Evolutionary conservation across 2,329 filamentous ascomycete genomes (phyloP), one percentile per base, ranked within the genome.

Genomic region (Corynespora cassiicola): DNA sequence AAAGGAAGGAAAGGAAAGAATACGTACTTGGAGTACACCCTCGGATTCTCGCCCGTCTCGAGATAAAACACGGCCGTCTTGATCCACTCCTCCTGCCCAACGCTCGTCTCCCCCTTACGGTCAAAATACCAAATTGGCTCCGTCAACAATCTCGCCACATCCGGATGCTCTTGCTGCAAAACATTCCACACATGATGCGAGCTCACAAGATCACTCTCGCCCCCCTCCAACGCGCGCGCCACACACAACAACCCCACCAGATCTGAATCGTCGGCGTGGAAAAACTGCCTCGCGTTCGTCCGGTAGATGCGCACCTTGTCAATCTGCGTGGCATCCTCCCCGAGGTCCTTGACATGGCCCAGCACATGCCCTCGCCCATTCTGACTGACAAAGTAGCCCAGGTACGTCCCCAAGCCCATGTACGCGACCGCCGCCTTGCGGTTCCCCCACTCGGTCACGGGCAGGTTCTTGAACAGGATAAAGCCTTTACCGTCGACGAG

Each of bases 111-210:
- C 8, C 90, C 90, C 74, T 95, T 95, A 37, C 90, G 85, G 69
- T 95, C 90, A 66, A 95, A 92, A 73, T 95, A 94, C 90, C 90
- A 95, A 49, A 90, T 82, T 1, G 90, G 89, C 63, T 85, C 72
- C 1, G 87, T 86, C 36, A 95, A 75, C 5, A 84, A 77, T 65
- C 87, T 82, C 1, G 88, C 85, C 2, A 95, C 85, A 57, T 92
- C 89, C 0, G 89, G 88, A 16, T 88, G 78, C 62, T 92, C 82
- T 24, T 68, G 69, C 63, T 90, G 87, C 22, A 95, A 76, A 23
- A 79, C 79, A 69, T 95, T 95, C 82, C 87, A 95, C 24, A 95
- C 87, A 52, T 84, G 74, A 66, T 95, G 90, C 12, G 84, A 80
- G 45, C 84, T 88, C 34, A 87, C 86, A 39, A 95, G 79, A 62